These are phyloP conservation scores for Penicillium daleae DNA, from an alignment of 495 filamentous ascomycete species.

Conservation along the genomic window DNA sequence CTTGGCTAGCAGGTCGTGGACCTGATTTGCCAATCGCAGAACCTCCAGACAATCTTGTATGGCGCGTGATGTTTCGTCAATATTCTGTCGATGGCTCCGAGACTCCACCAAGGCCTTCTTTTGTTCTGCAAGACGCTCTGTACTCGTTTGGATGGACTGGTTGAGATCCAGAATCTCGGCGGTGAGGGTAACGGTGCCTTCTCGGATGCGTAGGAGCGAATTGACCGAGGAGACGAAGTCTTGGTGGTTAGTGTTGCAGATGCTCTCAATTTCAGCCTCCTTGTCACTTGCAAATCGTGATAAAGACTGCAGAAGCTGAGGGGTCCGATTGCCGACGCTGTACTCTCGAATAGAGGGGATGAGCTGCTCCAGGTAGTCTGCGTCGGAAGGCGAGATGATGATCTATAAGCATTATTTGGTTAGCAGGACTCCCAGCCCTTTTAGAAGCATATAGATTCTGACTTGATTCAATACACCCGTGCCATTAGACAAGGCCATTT, in stretches of 20 bases:
- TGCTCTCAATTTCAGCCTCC: slow-evolving; percentile 89
- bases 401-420: slow-evolving; percentile 58
- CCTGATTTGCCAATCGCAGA: slow-evolving; percentile 88
- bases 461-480: slow-evolving; percentile 2
- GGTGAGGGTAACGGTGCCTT: slow-evolving; percentile 84
- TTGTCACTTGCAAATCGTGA: slow-evolving; percentile 80
- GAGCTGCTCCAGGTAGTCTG: slow-evolving; percentile 92
- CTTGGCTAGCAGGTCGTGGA: slow-evolving; percentile 83
- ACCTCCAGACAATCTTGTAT: slow-evolving; percentile 92
- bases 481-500: not conserved
- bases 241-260: slow-evolving; percentile 94
- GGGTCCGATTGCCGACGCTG: slow-evolving; percentile 71
- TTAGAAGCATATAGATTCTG: not conserved
- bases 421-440: not conserved
- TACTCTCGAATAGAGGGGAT: slow-evolving; percentile 92
- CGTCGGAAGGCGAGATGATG: slow-evolving; percentile 85
- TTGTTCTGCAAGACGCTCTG: slow-evolving; percentile 90
- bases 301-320: slow-evolving; percentile 75
- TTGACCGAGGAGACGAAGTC: slow-evolving; percentile 94
- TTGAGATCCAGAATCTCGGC: slow-evolving; percentile 92
- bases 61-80: slow-evolving; percentile 88
- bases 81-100: slow-evolving; percentile 89
- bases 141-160: slow-evolving; percentile 92
- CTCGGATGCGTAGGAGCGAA: slow-evolving; percentile 84
- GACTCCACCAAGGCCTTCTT: slow-evolving; percentile 94